Evolutionary conservation across 1,139 yeast genomes (phyloP), one percentile per base, ranked within the genome.

Genomic region (Candida mesenterica): DNA sequence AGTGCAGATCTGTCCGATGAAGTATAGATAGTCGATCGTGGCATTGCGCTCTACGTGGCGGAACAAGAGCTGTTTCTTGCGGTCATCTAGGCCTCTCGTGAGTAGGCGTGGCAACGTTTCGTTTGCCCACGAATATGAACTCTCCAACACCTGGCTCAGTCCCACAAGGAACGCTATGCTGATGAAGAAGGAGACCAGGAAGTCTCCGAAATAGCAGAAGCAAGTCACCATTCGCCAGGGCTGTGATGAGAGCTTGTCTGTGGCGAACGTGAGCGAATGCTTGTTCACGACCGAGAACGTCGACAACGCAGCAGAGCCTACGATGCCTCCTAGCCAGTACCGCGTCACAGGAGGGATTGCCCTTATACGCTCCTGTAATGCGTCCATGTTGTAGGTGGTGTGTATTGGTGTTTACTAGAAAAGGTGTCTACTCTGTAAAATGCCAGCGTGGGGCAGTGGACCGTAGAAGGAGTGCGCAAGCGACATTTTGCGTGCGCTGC

Each of bases 161-260:
- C 44, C 37, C 28, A 49, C 41, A 4, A 55, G 40, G 17, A 49
- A 45, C 44, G 49, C 49, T 4, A 61, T 28, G 7, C 40, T 40
- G 20, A 57, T 41, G 8, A 61, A 13, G 23, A 61, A 41, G 15
- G 45, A 46, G 28, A 58, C 26, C 25, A 55, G 52, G 13, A 65
- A 38, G 10, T 56, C 61, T 2, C 62, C 68, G 35, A 59, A 55
- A 37, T 53, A 58, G 38, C 61, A 57, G 45, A 67, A 68, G 7
- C 65, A 47, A 2, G 72, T 61, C 4, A 65, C 15, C 4, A 66
- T 37, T 33, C 73, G 47, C 74, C 74, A 68, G 9, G 65, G 65
- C 44, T 68, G 63, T 10, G 39, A 35, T 4, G 45, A 33, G 49
- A 9, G 60, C 60, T 33, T 46, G 46, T 30, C 55, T 59, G 7